phyloP scores from a whole-genome alignment of 208 protist species.

The Giardia muris region DNA sequence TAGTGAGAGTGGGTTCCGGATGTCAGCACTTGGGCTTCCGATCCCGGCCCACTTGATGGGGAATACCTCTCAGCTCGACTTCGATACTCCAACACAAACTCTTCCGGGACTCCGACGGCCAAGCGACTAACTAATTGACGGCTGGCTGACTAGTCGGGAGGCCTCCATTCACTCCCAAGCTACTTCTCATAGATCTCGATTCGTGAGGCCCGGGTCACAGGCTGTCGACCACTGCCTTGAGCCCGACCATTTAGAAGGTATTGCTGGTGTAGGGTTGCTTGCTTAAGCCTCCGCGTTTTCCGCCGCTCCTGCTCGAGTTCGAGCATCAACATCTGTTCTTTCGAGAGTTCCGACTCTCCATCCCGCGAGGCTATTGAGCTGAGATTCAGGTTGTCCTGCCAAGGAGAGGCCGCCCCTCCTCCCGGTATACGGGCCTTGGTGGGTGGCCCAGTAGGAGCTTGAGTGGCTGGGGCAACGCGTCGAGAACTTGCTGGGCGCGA shows the following conservation, averaged over 20 bases:
- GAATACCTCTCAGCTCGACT: no score
- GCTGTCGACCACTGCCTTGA: not conserved
- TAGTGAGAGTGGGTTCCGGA: not conserved
- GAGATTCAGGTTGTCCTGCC: not conserved
- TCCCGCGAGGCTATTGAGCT: not conserved
- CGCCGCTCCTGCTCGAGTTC: not conserved
- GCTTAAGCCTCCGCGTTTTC: not conserved
- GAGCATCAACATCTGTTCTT: not conserved
- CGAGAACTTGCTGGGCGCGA: no score
- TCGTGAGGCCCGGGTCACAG: not conserved
- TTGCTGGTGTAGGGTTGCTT: not conserved
- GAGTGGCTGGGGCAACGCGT: not conserved
- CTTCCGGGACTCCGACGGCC: no score
- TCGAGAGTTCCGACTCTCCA: not conserved
- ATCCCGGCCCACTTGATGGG: not conserved
- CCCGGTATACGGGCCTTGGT: not conserved
- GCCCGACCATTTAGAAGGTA: not conserved
- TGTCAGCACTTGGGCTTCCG: no score
- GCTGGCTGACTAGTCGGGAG: no score
- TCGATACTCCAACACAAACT: no score
- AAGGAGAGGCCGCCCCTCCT: not conserved
- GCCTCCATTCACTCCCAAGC: no score
- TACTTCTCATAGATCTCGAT: not conserved
- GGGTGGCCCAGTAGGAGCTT: not conserved
- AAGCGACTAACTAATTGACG: no score